Evolutionary conservation across 2,329 filamentous ascomycete genomes (phyloP).

Genomic region (Eutypa lata): DNA sequence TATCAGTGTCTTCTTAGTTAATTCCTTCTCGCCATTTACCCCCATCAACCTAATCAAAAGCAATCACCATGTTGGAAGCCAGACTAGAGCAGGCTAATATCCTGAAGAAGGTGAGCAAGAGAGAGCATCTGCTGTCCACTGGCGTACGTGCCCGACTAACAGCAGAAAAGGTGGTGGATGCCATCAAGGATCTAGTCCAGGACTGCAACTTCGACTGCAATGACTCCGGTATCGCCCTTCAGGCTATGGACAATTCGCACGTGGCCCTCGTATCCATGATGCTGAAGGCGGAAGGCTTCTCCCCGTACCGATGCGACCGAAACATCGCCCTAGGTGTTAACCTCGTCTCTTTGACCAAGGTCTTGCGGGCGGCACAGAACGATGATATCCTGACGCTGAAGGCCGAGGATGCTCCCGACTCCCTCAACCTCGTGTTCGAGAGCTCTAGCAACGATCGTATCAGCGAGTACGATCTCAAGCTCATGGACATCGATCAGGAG

Average conservation of each 20-base stretch:
- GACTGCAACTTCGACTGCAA: slow-evolving; percentile 99
- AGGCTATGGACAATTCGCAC: slow-evolving; percentile 99
- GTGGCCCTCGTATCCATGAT: slow-evolving; percentile 99
- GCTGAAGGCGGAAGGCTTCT: slow-evolving; percentile 93
- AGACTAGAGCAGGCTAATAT: slow-evolving; percentile 89
- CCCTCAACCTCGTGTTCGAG: slow-evolving; percentile 94
- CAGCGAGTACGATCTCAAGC: slow-evolving; percentile 98
- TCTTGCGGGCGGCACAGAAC: slow-evolving; percentile 88
- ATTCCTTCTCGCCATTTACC: neutral
- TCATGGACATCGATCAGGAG: slow-evolving; percentile 99
- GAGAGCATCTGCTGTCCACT: neutral
- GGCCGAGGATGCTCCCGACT: slow-evolving; percentile 94
- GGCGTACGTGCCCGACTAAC: slow-evolving; percentile 9
- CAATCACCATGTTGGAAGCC: slow-evolving; percentile 81
- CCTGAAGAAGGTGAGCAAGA: slow-evolving; percentile 78
- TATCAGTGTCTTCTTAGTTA: neutral
- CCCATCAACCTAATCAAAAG: slow-evolving; percentile 4
- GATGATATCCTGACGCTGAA: slow-evolving; percentile 94
- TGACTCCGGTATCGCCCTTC: slow-evolving; percentile 95
- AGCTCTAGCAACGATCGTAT: slow-evolving; percentile 82
- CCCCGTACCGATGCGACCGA: slow-evolving; percentile 94
- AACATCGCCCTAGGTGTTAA: slow-evolving; percentile 99
- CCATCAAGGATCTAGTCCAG: slow-evolving; percentile 98
- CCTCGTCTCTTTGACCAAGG: slow-evolving; percentile 93
- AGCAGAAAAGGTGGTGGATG: slow-evolving; percentile 77